Percentiles rank a stretch among this genome's conserved stretches.
Evolutionary conservation across 2,329 filamentous ascomycete genomes (phyloP).

Genomic region (Scedosporium apiospermum): DNA sequence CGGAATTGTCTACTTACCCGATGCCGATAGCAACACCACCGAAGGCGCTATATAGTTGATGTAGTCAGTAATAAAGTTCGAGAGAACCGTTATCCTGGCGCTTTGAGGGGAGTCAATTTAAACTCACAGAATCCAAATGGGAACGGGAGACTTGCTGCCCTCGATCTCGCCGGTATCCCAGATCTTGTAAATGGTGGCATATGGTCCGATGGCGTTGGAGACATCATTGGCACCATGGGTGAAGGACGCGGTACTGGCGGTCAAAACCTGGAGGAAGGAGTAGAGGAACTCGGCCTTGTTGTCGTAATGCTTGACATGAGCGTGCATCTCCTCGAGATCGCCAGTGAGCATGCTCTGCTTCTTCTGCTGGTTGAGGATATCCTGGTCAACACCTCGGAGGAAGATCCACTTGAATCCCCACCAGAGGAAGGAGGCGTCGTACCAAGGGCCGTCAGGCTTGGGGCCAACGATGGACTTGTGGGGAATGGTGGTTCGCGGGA

Average conservation of each 20-base stretch:
- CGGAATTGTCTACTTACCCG: constrained; percentile 19
- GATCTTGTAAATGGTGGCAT: constrained; percentile 52
- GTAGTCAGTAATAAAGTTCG: not conserved
- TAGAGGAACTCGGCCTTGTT: constrained; percentile 62
- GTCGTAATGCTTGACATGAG: constrained; percentile 51
- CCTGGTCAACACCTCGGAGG: constrained; percentile 70
- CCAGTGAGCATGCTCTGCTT: constrained; percentile 41
- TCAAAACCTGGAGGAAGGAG: constrained; percentile 56
- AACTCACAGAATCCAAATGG: constrained; percentile 44
- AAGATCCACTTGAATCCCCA: constrained; percentile 35
- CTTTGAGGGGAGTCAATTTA: not conserved
- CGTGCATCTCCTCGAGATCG: constrained; percentile 35
- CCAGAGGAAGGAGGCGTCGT: constrained; percentile 25
- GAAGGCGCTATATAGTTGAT: constrained; percentile 22
- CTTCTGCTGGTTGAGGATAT: constrained; percentile 67
- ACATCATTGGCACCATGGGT: constrained; percentile 72
- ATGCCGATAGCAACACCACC: constrained; percentile 42
- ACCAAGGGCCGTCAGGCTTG: constrained; percentile 31
- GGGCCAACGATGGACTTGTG: constrained; percentile 26
- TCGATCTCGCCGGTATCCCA: constrained; percentile 40
- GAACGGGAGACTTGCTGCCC: constrained; percentile 37
- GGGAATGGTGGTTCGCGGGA: constrained; percentile 12
- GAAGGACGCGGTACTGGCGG: constrained; percentile 63
- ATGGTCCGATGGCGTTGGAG: constrained; percentile 53
- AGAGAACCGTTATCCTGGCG: not conserved